These are phyloP conservation scores for Geum urbanum DNA, from an alignment of 306 rosid species.

Conservation along the genomic window DNA sequence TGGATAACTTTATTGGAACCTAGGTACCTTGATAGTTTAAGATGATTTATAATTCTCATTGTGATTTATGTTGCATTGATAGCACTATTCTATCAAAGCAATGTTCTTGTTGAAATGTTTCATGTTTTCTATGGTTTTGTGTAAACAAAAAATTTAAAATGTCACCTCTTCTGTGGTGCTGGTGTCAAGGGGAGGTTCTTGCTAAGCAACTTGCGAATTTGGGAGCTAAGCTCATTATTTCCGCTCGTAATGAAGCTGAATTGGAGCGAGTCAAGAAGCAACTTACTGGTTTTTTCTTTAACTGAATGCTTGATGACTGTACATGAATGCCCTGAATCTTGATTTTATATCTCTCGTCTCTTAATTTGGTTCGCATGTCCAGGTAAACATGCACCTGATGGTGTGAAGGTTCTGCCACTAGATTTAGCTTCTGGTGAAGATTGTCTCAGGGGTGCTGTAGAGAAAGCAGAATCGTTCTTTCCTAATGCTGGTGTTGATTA, in stretches of 20 bases:
- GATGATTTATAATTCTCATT: background rate
- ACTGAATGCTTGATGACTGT: slow-evolving; percentile 5
- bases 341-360: slow-evolving; percentile 2
- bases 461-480: slow-evolving; percentile 66
- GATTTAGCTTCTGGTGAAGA: slow-evolving; percentile 81
- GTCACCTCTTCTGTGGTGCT: slow-evolving; percentile 8
- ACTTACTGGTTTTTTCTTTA: slow-evolving; percentile 58
- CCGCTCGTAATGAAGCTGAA: slow-evolving; percentile 85
- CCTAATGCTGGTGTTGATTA: slow-evolving; percentile 77
- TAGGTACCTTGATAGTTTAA: background rate
- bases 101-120: background rate
- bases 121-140: background rate
- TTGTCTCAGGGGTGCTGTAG: slow-evolving; percentile 61
- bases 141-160: background rate
- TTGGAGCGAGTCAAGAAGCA: slow-evolving; percentile 64
- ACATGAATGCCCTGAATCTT: background rate
- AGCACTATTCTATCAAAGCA: background rate
- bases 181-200: slow-evolving; percentile 68
- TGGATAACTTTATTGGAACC: background rate
- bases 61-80: background rate
- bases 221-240: slow-evolving; percentile 87
- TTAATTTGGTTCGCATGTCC: slow-evolving; percentile 20
- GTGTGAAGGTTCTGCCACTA: slow-evolving; percentile 66
- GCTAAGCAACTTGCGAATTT: slow-evolving; percentile 80
- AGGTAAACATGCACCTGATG: slow-evolving; percentile 83